A percentile compares a stretch with the other conserved stretches of the same genome.
These are phyloP conservation scores for Trichoderma brevicompactum DNA, from an alignment of 2,329 filamentous ascomycete species.

Conservation along the genomic window DNA sequence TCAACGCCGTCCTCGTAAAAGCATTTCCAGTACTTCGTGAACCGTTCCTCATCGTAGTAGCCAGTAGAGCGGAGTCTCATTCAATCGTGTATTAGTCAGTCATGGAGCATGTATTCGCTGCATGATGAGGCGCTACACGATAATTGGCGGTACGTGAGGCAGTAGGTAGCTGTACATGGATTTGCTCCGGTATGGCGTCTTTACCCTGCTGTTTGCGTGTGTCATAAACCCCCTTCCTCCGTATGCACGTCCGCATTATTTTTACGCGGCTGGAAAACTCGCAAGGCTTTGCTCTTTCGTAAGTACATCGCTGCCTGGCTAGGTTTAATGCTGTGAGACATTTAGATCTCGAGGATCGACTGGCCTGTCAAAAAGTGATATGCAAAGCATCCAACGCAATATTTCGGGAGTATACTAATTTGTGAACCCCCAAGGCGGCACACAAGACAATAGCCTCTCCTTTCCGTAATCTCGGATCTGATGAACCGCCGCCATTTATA, in stretches of 20 bases:
- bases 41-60: too few species aligned
- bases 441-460: conserved; percentile 16
- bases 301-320: not conserved
- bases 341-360: conserved; percentile 8
- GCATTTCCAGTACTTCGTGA: too few species aligned
- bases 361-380: conserved; percentile 19
- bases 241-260: not conserved
- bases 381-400: not conserved
- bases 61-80: too few species aligned
- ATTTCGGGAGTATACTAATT: not conserved
- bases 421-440: conserved; percentile 4
- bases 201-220: not conserved
- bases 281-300: not conserved
- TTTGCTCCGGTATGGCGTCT: not conserved
- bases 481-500: not conserved
- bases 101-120: too few species aligned
- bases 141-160: not conserved
- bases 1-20: too few species aligned
- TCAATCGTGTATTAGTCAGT: too few species aligned
- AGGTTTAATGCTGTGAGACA: conserved; percentile 10
- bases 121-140: not conserved
- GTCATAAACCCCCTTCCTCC: not conserved
- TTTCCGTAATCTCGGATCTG: not conserved
- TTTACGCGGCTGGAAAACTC: not conserved
- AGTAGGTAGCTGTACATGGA: too few species aligned